Evolutionary conservation across 2,329 filamentous ascomycete species (phyloP).

Genomic region (Penicillium sp.): DNA sequence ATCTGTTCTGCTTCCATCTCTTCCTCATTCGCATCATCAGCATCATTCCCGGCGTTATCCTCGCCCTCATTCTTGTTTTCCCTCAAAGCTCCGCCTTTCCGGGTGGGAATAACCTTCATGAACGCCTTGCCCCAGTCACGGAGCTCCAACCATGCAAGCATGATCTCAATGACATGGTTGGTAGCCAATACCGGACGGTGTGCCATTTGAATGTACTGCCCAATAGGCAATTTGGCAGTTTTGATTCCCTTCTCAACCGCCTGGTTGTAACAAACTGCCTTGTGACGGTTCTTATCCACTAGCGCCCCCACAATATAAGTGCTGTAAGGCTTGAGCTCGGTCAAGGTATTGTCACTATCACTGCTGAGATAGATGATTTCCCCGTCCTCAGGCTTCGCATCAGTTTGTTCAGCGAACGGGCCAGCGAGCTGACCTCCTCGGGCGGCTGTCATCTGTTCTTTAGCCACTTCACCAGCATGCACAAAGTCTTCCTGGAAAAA

Average conservation of each 20-base stretch:
- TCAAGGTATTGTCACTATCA: slow-evolving; percentile 83
- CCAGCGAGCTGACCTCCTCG: slow-evolving; percentile 61
- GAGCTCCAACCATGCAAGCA: slow-evolving; percentile 86
- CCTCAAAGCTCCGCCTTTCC: slow-evolving; percentile 77
- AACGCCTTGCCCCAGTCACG: slow-evolving; percentile 93
- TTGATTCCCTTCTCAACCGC: slow-evolving; percentile 73
- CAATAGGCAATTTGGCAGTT: slow-evolving; percentile 89
- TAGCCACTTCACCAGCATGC: slow-evolving; percentile 64
- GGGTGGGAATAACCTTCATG: slow-evolving; percentile 79
- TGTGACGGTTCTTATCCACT: slow-evolving; percentile 95
- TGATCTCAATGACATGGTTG: slow-evolving; percentile 96
- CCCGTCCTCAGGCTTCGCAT: slow-evolving; percentile 43
- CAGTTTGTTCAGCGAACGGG: slow-evolving; percentile 50
- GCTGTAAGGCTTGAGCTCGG: slow-evolving; percentile 78
- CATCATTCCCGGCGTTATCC: slow-evolving; percentile 19
- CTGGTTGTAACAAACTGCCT: slow-evolving; percentile 85
- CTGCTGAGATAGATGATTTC: slow-evolving; percentile 86
- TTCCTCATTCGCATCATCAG: slow-evolving; percentile 13
- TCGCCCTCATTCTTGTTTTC: slow-evolving; percentile 22
- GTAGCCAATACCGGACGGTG: slow-evolving; percentile 84
- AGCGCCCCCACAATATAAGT: slow-evolving; percentile 92
- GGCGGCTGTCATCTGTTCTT: slow-evolving; percentile 63
- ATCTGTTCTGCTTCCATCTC: slow-evolving; percentile 4
- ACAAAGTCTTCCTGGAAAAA: slow-evolving; percentile 76
- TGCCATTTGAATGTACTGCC: slow-evolving; percentile 90